Evolutionary conservation across 345 rosid genomes (phyloP).

Genomic region (Cochlearia excelsa): DNA sequence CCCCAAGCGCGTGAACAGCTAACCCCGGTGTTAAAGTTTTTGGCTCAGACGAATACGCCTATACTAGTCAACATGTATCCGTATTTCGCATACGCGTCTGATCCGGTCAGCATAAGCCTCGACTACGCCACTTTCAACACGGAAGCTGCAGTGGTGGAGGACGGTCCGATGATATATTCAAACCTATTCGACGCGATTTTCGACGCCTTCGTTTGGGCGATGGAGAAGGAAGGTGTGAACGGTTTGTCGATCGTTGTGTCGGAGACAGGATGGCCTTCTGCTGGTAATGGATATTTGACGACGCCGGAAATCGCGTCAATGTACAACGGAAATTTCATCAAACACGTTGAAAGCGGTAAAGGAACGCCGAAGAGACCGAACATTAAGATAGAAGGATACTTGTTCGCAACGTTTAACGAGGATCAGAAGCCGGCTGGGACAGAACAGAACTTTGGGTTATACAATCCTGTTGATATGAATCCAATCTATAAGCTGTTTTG

Average conservation of each 20-base stretch:
- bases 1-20: constrained; percentile 10
- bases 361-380: constrained; percentile 43
- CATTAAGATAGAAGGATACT: background rate
- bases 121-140: constrained; percentile 34
- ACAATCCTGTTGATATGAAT: constrained; percentile 25
- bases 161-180: constrained; percentile 33
- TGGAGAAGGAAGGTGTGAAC: constrained; percentile 28
- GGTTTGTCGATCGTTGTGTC: constrained; percentile 31
- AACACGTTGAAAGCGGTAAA: background rate
- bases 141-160: constrained; percentile 16
- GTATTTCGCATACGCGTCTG: constrained; percentile 38
- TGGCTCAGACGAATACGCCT: constrained; percentile 21
- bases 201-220: constrained; percentile 37
- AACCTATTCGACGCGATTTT: constrained; percentile 43
- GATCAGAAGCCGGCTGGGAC: constrained; percentile 21
- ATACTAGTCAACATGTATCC: constrained; percentile 44
- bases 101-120: constrained; percentile 26
- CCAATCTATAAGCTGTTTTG: constrained; percentile 24
- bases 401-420: constrained; percentile 36
- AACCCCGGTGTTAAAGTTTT: constrained; percentile 16
- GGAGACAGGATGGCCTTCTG: constrained; percentile 49
- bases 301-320: constrained; percentile 15
- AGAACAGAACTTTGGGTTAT: constrained; percentile 38
- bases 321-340: constrained; percentile 28
- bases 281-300: constrained; percentile 31